phyloP scores from a whole-genome alignment of 768 basidiomycete genomes.

The Macrolepiota albuminosa region DNA sequence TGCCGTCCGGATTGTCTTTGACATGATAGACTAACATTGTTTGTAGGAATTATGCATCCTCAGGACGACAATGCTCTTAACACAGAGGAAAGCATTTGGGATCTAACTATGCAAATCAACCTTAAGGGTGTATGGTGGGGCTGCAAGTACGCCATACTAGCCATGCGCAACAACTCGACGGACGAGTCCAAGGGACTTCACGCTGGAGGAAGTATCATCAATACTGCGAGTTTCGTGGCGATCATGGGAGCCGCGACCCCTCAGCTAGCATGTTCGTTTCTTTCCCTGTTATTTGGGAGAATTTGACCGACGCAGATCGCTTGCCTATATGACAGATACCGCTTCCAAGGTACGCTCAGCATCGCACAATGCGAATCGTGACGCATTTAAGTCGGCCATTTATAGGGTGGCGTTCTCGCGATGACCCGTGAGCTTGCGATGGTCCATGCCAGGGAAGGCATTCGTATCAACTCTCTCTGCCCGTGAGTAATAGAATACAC shows the following conservation, averaged over 20 bases:
- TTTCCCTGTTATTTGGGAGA: background rate
- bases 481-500: conserved; percentile 53
- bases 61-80: conserved; percentile 92
- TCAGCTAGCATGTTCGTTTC: conserved; percentile 88
- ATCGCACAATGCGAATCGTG: background rate
- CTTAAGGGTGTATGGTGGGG: conserved; percentile 99
- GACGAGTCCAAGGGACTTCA: conserved; percentile 79
- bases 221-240: conserved; percentile 97
- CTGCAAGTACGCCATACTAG: conserved; percentile 94
- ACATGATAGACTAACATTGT: background rate
- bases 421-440: conserved; percentile 98
- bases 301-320: conserved; percentile 12
- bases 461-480: conserved; percentile 93
- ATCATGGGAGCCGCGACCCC: conserved; percentile 95
- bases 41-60: conserved; percentile 93
- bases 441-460: conserved; percentile 96
- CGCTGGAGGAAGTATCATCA: conserved; percentile 90
- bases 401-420: conserved; percentile 90
- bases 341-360: conserved; percentile 71
- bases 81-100: conserved; percentile 97
- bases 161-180: conserved; percentile 90
- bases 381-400: background rate
- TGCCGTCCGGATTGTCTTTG: background rate
- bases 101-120: conserved; percentile 89
- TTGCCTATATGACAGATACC: conserved; percentile 54